Evolutionary conservation across 768 basidiomycete genomes (phyloP).

Genomic region (Melanogaster broomeanus): DNA sequence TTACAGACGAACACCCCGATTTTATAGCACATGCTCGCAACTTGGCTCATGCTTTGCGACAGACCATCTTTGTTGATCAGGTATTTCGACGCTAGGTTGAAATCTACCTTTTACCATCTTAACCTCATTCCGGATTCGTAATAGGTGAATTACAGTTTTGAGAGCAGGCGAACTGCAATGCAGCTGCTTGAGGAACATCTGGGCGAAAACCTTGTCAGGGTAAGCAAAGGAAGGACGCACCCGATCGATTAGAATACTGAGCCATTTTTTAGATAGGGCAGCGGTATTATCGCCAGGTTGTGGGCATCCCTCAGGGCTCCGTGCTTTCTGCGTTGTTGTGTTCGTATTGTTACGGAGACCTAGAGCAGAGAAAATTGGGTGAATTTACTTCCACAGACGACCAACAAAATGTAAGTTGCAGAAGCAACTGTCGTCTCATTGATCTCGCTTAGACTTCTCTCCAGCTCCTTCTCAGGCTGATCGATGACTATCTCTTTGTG

Average conservation of each 20-base stretch:
- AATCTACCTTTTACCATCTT: neutral
- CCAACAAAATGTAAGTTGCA: slow-evolving; percentile 57
- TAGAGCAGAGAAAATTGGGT: slow-evolving; percentile 60
- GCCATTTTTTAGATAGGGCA: slow-evolving; percentile 61
- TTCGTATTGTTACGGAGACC: slow-evolving; percentile 91
- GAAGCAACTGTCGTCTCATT: neutral
- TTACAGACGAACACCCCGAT: slow-evolving; percentile 70
- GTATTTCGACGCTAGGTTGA: slow-evolving; percentile 35
- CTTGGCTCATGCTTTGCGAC: slow-evolving; percentile 64
- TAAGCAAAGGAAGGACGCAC: slow-evolving; percentile 20
- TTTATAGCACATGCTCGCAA: slow-evolving; percentile 71
- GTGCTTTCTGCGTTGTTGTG: slow-evolving; percentile 94
- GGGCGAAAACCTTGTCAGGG: slow-evolving; percentile 90
- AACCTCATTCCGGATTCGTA: neutral
- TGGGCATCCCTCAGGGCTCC: slow-evolving; percentile 97
- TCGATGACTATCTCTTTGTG: slow-evolving; percentile 95
- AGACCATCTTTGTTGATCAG: slow-evolving; percentile 87
- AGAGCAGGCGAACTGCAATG: slow-evolving; percentile 59
- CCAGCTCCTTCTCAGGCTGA: slow-evolving; percentile 77
- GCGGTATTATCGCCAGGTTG: slow-evolving; percentile 83
- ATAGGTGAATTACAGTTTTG: slow-evolving; percentile 56
- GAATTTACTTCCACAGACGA: slow-evolving; percentile 53
- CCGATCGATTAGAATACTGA: neutral
- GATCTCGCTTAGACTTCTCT: neutral
- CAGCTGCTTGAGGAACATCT: slow-evolving; percentile 87